Base-by-base conservation (phyloP, 805 yeast species). In the Candida suzukii region DNA sequence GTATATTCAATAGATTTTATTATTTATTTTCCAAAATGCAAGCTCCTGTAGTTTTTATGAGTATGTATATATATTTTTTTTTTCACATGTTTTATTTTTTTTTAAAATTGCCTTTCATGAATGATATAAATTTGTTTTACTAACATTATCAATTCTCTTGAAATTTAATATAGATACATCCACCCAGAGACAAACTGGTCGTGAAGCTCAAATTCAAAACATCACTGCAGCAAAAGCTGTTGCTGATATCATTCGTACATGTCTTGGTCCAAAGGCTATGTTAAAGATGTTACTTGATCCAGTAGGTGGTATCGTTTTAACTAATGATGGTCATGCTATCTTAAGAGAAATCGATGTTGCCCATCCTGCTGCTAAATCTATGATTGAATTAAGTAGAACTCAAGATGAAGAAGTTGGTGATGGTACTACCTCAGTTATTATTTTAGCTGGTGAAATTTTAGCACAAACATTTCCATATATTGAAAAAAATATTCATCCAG, bases 211-310 rank as follows among this genome's bases (percentile, higher is more conserved):
- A 67, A 74, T 87, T 47, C 86, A 96, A 47, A 95, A 93, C 60
- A 91, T 93, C 67, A 88, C 97, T 5, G 99, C 99, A 4, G 99
- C 99, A n/a, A 93, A 93, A 60, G 96, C 99, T 2, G 98, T 91
- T 33, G 95, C 97, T 0, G 99, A 93, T 63, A 91, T 93, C 57
- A 88, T 93, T 54, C 78, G 99, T 63, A 93, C 99, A 21, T 93
- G 99, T 74, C 72, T 93, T 46, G 99, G 99, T 17, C 99, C 99
- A 41, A 91, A 91, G 63, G 99, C 99, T 28, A 93, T 93, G 99
- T 76, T 93, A 47, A 93, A 93, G 69, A 91, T 93, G 98, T 72
- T 93, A 41, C 71, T 93, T 48, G 99, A 93, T 60, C 99, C 99
- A 43, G 83, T 84, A 80, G 91, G 93, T 26, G 99, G 99, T 26